Evolutionary conservation across 2,329 filamentous ascomycete genomes (phyloP), one percentile per base, ranked within the genome.

Genomic region (Eutypa lata): DNA sequence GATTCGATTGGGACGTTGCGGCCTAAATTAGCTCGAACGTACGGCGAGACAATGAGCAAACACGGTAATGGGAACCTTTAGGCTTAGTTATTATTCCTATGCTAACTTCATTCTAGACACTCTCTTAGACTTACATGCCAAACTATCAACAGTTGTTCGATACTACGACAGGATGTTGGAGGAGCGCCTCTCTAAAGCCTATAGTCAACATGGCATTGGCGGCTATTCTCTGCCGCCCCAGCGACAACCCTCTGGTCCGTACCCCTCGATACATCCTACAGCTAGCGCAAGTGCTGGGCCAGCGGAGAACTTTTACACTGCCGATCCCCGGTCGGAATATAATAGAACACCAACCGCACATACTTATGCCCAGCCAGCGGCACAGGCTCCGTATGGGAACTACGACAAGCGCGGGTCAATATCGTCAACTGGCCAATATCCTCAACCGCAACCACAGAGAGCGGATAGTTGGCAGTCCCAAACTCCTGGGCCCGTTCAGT

Each of bases 1-100:
- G 94, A 97, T 66, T 95, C 92, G 63, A 97, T 99, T 63, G 91
- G 93, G n/a, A 82, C 91, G 16, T 76, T 99, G 57, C 83, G 94
- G 48, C 94, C 94, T 1, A 99, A 99, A 71, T 78, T 99, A 51
- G 94, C 94, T 4, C 84, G 94, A 53, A 97, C 93, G 0, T 97
- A 97, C 67, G 94, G 94, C 51, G 94, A 99, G 75, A 97, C 94
- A 0, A 97, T 99, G 94, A 97, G 94, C 82, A 99, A 99, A 72
- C 94, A 97, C 71, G 92, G 90, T 90, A 76, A 68, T 84, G 73
- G 47, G 28, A 26, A 11, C n/a, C 3, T 21, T 3, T 13, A 19
- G 6, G 11, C 26, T 10, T 11, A 28, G 5, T 10, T 22, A 37
- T 54, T 10, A n/a, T n/a, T n/a, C n/a, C n/a, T n/a, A 22, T 50